Percentiles rank a stretch among this genome's conserved stretches.
phyloP scores from a whole-genome alignment of 257 asterid species.

The Salvia hispanica region DNA sequence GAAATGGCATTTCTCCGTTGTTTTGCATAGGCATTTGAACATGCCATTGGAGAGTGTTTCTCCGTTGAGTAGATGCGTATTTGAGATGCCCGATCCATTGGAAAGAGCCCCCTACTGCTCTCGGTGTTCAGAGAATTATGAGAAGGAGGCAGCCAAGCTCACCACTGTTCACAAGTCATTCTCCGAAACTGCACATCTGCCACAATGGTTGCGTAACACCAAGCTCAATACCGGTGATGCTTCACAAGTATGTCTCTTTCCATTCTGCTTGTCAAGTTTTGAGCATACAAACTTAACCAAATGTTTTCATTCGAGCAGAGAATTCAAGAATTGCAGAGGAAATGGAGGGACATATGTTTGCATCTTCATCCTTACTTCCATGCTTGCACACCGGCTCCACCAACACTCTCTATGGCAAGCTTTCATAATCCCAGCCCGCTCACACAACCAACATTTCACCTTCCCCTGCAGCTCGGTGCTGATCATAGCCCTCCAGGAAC shows the following conservation, averaged over 20 bases:
- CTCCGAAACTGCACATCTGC: slow-evolving; percentile 46
- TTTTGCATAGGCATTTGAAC: slow-evolving; percentile 41
- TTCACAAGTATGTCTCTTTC: slow-evolving; percentile 44
- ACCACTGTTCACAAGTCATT: slow-evolving; percentile 52
- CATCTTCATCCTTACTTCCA: slow-evolving; percentile 68
- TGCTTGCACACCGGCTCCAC: slow-evolving; percentile 36
- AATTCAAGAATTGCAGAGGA: slow-evolving; percentile 61
- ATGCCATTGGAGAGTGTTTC: slow-evolving; percentile 45
- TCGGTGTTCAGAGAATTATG: slow-evolving; percentile 55
- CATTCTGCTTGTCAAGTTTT: background rate
- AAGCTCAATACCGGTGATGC: slow-evolving; percentile 36
- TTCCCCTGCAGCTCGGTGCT: slow-evolving; percentile 46
- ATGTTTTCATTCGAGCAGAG: slow-evolving; percentile 42
- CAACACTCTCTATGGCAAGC: slow-evolving; percentile 38
- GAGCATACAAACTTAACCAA: background rate
- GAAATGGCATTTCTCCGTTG: slow-evolving; percentile 7
- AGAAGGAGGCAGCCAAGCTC: slow-evolving; percentile 54
- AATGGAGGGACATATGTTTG: slow-evolving; percentile 70
- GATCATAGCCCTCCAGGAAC: slow-evolving; percentile 54
- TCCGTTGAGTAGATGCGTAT: slow-evolving; percentile 30
- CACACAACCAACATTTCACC: slow-evolving; percentile 42
- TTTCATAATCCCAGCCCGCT: slow-evolving; percentile 45
- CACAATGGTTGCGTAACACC: slow-evolving; percentile 73
- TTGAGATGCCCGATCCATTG: slow-evolving; percentile 46
- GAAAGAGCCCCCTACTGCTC: slow-evolving; percentile 46